Conservation (phyloP, 1,139 yeast species). For the Geotrichum phurueaensis region DNA sequence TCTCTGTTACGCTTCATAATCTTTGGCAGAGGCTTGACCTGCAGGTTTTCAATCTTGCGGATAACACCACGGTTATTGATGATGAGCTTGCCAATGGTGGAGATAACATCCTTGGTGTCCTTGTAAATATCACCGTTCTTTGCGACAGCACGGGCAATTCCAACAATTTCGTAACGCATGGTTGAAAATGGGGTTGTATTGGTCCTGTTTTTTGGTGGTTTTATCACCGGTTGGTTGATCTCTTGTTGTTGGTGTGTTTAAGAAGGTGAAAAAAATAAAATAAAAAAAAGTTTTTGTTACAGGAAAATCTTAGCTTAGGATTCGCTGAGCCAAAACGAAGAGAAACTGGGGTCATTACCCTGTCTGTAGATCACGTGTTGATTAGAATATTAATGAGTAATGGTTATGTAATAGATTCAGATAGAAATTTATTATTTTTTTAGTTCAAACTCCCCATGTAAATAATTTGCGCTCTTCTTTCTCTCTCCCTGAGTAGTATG, state of each 20-base stretch:
- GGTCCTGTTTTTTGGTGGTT: background rate
- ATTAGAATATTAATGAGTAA: background rate
- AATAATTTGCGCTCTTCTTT: too few species aligned
- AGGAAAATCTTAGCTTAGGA: background rate
- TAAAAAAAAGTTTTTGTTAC: background rate
- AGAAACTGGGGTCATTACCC: background rate
- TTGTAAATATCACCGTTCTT: conserved; percentile 26
- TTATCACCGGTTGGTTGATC: conserved; percentile 1
- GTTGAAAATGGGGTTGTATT: conserved; percentile 3
- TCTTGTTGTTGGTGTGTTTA: background rate
- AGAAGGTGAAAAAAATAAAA: background rate
- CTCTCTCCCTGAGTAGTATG: too few species aligned
- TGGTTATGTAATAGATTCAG: too few species aligned
- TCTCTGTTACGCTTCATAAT: conserved; percentile 83
- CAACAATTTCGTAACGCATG: conserved; percentile 88
- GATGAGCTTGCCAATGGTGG: conserved; percentile 76
- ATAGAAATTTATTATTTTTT: background rate
- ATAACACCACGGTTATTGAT: conserved; percentile 89
- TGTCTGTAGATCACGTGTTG: background rate
- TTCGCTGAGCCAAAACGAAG: background rate
- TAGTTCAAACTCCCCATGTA: too few species aligned
- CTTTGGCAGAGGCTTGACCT: conserved; percentile 71
- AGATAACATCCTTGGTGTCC: conserved; percentile 50
- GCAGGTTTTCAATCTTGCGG: conserved; percentile 73
- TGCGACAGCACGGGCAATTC: conserved; percentile 59